A percentile compares a stretch with the other conserved stretches of the same genome.
Conservation (phyloP, 2,329 filamentous ascomycete genomes). For the Clarireedia hainanense region DNA sequence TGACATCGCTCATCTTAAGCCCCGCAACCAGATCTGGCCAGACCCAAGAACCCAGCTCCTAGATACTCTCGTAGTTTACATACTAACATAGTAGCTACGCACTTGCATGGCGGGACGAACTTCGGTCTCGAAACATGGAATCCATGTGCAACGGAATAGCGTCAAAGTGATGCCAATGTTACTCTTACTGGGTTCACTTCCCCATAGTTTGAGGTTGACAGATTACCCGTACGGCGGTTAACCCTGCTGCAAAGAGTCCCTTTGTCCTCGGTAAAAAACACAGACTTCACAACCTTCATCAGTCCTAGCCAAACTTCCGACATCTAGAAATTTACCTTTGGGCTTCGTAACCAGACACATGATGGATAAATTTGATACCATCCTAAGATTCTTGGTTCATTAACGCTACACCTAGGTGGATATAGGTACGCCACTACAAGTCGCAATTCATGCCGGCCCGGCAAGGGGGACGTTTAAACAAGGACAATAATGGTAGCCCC, state of each 20-base stretch:
- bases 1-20: neutral
- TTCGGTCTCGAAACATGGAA: neutral
- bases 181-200: neutral
- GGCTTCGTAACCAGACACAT: too few species aligned
- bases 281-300: too few species aligned
- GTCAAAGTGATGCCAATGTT: neutral
- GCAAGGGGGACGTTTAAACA: neutral
- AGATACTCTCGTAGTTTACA: neutral
- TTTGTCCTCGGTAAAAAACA: too few species aligned
- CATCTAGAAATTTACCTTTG: too few species aligned
- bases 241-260: neutral
- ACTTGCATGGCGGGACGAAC: constrained; percentile 5
- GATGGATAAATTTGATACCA: too few species aligned
- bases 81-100: constrained; percentile 2
- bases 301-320: too few species aligned
- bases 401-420: too few species aligned
- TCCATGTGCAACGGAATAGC: constrained; percentile 3
- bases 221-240: neutral
- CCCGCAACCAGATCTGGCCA: neutral
- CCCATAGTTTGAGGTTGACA: neutral
- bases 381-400: too few species aligned
- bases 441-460: neutral
- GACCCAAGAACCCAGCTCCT: too few species aligned
- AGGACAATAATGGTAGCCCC: too few species aligned
- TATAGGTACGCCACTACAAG: neutral